Evolutionary conservation across 1,284 basidiomycete genomes (phyloP), one percentile per base, ranked within the genome.

Genomic region (Irpex sp.): DNA sequence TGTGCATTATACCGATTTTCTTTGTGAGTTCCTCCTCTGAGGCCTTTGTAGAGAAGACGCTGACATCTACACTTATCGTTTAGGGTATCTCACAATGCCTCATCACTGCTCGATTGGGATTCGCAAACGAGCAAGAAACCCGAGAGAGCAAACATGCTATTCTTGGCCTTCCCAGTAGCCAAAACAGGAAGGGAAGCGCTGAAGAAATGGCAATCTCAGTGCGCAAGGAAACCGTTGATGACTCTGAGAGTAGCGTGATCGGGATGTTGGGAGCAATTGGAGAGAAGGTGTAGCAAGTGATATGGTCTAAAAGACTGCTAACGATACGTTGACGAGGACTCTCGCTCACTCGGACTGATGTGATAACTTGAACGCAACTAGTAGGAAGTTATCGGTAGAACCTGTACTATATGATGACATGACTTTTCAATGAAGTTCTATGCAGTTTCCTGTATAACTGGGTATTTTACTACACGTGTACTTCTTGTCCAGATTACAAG

Each of bases 1-100:
- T 57, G 17, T 65, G 60, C 64, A 65, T 65, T 17, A 36, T 57
- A 21, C 60, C 60, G 5, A 59, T 59, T 8, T 55, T 48, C 55
- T 62, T 63, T 47, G 40, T 67, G 44, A 60, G 62, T 58, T 6
- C 1, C 21, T 26, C 21, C 15, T 17, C 15, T 5, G 40, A 37
- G 4, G 1, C 2, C 34, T 21, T 37, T 36, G 15, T 31, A 21
- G 26, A n/a, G 15, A 36, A 11, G 21, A 21, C 17, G 4, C 5
- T 57, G 13, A 19, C 5, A 6, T 21, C 31, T 0, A 48, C 58
- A 34, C 5, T 38, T 9, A 11, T 21, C 2, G 56, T 11, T 48
- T 40, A 67, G 66, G 66, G 66, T 4, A 64, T 67, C 8, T 66
- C 65, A 5, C 66, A 67, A 47, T 60, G 61, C 59, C 56, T 67